A percentile compares a stretch with the other conserved stretches of the same genome.
Conservation (phyloP, 345 rosid species). For the Euphorbia tirucalli region DNA sequence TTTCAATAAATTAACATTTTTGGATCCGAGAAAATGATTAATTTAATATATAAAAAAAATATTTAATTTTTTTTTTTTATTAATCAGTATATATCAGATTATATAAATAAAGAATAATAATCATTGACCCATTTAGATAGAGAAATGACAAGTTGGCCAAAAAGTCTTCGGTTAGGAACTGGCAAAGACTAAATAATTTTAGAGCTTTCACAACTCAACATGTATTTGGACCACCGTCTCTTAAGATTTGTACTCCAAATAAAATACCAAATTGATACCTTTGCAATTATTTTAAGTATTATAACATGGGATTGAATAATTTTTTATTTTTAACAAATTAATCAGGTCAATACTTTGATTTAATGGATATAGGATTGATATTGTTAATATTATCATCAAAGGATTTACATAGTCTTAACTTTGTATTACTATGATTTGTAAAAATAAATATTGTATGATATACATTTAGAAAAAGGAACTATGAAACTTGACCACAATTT, state of each 20-base stretch:
- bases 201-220: not conserved
- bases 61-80: no score
- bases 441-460: no score
- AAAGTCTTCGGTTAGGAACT: slow-evolving; percentile 28
- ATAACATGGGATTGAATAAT: slow-evolving; percentile 22
- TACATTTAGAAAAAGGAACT: no score
- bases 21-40: no score
- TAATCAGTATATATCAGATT: no score
- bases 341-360: slow-evolving; percentile 35
- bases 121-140: slow-evolving; percentile 45
- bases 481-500: no score
- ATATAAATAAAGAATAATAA: slow-evolving; percentile 26
- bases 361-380: no score
- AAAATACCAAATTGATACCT: not conserved
- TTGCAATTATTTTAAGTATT: slow-evolving; percentile 12
- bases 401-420: no score
- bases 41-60: no score
- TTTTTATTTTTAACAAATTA: not conserved
- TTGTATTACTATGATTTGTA: no score
- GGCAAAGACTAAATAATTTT: slow-evolving; percentile 6
- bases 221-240: slow-evolving; percentile 12
- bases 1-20: no score
- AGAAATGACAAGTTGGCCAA: slow-evolving; percentile 46
- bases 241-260: not conserved
- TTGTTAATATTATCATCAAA: no score